A percentile compares a stretch with the other conserved stretches of the same genome.
These are phyloP conservation scores for Irpex sp. DNA, from an alignment of 1,284 basidiomycete species.

Conservation along the genomic window DNA sequence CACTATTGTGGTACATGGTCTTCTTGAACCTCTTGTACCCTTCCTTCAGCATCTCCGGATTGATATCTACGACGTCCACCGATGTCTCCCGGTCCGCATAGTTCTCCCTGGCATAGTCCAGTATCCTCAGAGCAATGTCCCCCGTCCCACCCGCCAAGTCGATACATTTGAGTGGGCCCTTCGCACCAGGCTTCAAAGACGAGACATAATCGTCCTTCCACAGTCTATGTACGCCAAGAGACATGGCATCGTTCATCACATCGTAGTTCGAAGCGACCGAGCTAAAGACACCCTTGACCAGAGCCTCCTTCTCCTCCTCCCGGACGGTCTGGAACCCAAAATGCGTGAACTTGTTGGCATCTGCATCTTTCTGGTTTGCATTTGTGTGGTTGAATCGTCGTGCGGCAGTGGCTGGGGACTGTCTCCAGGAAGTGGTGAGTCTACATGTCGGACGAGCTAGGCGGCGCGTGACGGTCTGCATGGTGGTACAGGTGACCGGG, in stretches of 20 bases:
- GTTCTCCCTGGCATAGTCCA: constrained; percentile 88
- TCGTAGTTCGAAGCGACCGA: constrained; percentile 97
- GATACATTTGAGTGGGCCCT: constrained; percentile 75
- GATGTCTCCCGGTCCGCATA: constrained; percentile 86
- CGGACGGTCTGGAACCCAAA: constrained; percentile 92
- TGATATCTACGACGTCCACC: constrained; percentile 95
- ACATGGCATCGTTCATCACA: constrained; percentile 99
- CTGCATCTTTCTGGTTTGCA: background rate
- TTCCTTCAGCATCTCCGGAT: constrained; percentile 92
- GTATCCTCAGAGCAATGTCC: constrained; percentile 92
- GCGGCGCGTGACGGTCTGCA: constrained; percentile 16
- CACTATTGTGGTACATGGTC: constrained; percentile 96
- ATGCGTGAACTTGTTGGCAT: constrained; percentile 46
- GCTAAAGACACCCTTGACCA: constrained; percentile 92
- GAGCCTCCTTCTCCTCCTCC: constrained; percentile 70
- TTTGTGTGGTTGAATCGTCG: constrained; percentile 6
- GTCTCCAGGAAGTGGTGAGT: background rate
- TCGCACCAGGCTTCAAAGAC: constrained; percentile 74
- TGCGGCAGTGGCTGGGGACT: background rate
- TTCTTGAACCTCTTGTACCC: constrained; percentile 89
- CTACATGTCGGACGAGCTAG: constrained; percentile 9
- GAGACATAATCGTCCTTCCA: constrained; percentile 97
- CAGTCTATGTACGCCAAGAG: constrained; percentile 91
- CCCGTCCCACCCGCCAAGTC: constrained; percentile 99
- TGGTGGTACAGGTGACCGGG: constrained; percentile 13